Evolutionary conservation across 1,139 yeast species (phyloP), one percentile per base, ranked within the genome.

Genomic region (Debaryomycetaceae sp.): DNA sequence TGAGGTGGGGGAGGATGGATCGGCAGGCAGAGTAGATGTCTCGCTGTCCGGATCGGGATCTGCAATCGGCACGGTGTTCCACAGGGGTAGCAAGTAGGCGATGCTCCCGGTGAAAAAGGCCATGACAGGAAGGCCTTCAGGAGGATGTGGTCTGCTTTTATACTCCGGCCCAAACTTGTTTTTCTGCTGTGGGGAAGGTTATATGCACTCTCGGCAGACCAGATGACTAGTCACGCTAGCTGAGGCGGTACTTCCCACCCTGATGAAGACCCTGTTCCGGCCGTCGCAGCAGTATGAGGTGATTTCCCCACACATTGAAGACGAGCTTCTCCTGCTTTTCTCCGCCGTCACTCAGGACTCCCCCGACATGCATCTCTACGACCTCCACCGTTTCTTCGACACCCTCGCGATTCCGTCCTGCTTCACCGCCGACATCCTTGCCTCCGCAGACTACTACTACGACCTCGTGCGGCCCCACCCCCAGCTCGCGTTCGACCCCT

Each of bases 361-460:
- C 19, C 49, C 47, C 4, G 70, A 63, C 32, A 40, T 62, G n/a
- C 38, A 40, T 25, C 45, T 64, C 15, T 28, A 36, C 13, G 48
- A 51, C 16, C 33, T 64, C 10, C 51, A 51, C 1, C 40, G 37
- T 7, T 31, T 62, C 10, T 50, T 61, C 25, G 29, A 36, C 2
- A 20, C 23, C 1, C 39, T 64, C 8, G 29, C 41, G 6, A 51
- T 64, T 12, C 70, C 65, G 1, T 14, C 21, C 5, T 53, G 60
- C 30, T 62, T 57, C 38, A 47, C 50, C 4, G 25, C 32, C 7
- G 71, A 64, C 35, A 50, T 63, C n/a, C 25, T 32, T 3, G 34
- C 41, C 13, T 53, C 62, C 30, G 41, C 59, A 11, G 56, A 55
- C 5, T 60, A 57, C 41, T 62, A 48, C 40, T 62, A 63, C 37